Base-by-base conservation (phyloP, 1,284 basidiomycete species). In the Earliella scabrosa region DNA sequence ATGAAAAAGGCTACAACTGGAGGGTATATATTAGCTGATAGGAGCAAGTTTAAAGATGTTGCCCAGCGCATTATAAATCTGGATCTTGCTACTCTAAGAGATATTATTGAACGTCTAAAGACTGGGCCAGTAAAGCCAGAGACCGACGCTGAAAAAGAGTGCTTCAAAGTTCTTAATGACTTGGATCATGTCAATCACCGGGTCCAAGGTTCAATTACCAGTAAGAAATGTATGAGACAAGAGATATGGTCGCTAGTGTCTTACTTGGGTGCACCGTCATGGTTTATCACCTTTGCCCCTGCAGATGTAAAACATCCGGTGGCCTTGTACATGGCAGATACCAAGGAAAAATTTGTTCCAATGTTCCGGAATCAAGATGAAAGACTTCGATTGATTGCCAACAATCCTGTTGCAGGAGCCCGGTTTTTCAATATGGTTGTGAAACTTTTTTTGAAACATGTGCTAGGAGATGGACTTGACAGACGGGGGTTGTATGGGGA, bases 181-280 rank as follows among this genome's bases (percentile, higher is more conserved):
- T 24, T 77, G 4, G 72, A 77, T 51, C 62, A 67, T 51, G 66
- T 77, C 5, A 66, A 61, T 18, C 60, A 64, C 2, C 62, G 64
- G 44, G 70, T 76, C 4, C 52, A 69, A 14, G 71, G 72, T 1
- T 76, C 75, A 1, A 38, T 59, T 0, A 70, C 71, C 5, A 63
- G 55, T 3, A 70, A 71, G 36, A 74, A 74, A 59, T 64, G 69
- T 46, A 71, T 71, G 69, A 20, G 71, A 20, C 72, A 72, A 58
- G 70, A 78, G 50, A 71, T 77, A 4, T 74, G 73, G 73, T 70
- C 73, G 2, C 44, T 77, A 4, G 73, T 71, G n/a, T 60, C 54
- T 6, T 62, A 63, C 43, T n/a, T 54, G n/a, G 46, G 73, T 26
- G 66, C 73, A 6, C 74, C 74, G 1, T 60, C 61, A 0, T 76